Evolutionary conservation across 2,329 filamentous ascomycete genomes (phyloP).

Genomic region (Penicillium sp.): DNA sequence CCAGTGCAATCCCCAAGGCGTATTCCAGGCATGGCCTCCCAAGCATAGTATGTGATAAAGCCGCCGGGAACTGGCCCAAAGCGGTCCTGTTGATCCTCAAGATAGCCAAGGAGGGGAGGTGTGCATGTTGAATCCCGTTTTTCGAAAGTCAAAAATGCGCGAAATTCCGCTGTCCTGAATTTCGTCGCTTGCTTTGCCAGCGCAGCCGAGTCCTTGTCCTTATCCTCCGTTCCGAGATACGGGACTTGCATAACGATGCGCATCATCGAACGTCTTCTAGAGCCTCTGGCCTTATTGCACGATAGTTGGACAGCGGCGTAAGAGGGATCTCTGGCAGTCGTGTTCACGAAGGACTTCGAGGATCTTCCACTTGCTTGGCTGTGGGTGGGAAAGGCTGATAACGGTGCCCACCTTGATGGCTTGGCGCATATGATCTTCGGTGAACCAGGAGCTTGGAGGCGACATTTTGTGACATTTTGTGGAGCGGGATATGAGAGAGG

Average conservation of each 20-base stretch:
- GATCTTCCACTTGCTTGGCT: background rate
- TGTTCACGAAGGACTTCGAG: background rate
- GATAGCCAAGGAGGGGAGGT: conserved; percentile 3
- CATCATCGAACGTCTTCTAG: background rate
- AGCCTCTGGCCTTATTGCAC: background rate
- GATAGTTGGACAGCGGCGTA: background rate
- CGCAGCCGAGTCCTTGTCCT: background rate
- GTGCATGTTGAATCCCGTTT: background rate
- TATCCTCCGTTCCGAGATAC: background rate
- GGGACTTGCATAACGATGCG: background rate
- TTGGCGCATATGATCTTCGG: background rate
- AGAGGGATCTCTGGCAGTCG: background rate
- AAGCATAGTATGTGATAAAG: conserved; percentile 5
- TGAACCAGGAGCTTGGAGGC: background rate
- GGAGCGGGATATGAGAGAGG: background rate
- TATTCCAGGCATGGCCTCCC: conserved; percentile 4
- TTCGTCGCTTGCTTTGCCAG: background rate
- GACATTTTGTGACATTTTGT: background rate
- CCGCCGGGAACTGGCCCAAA: conserved; percentile 6
- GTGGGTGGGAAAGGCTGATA: background rate
- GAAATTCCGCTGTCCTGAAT: conserved; percentile 1
- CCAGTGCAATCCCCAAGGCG: conserved; percentile 1
- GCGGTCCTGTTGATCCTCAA: background rate
- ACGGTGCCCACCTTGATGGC: background rate
- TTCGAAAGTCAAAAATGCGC: conserved; percentile 1